Evolutionary conservation across 2,329 filamentous ascomycete species (phyloP), one percentile per base, ranked within the genome.

Genomic region (Thelonectria olida): DNA sequence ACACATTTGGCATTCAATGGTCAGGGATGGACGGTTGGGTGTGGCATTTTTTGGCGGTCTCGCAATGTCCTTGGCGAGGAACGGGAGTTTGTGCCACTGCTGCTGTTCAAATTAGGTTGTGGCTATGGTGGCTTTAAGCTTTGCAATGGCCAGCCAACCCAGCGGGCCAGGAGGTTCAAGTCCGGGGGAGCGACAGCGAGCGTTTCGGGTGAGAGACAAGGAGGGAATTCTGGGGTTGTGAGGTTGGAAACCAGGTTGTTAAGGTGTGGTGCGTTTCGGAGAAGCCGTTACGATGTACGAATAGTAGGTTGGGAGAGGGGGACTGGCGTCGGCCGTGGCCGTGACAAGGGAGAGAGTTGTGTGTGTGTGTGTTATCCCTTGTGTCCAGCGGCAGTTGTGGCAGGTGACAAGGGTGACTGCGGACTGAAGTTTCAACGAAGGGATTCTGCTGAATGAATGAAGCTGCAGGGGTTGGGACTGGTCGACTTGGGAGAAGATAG

Each of bases 391-490:
- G 52, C 41, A 39, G 4, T 20, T 55, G 59, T 51, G 38, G 50
- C 59, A 51, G 42, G 47, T 52, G 47, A 36, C 52, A 58, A 20
- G 54, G 59, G 27, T 57, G n/a, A n/a, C n/a, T n/a, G n/a, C n/a
- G n/a, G n/a, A n/a, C n/a, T n/a, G 12, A 22, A 23, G 36, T 23
- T 42, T 49, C 34, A 34, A 41, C 28, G 10, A 8, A 34, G 15
- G 54, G 25, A 50, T 36, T 53, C 38, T n/a, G 36, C 19, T 45
- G 51, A 54, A 60, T 45, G 51, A 47, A 66, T 66, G 62, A 62
- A 49, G 44, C 20, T 25, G 42, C 64, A 64, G 17, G 53, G 62
- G 49, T 41, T 48, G 31, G 39, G 27, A 68, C 63, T 71, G 68
- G 69, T 34, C 39, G 7, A 45, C 22, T 7, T 22, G 13, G 19